These are phyloP conservation scores for Breynia disticha DNA, from an alignment of 441 rosid species.

Conservation along the genomic window DNA sequence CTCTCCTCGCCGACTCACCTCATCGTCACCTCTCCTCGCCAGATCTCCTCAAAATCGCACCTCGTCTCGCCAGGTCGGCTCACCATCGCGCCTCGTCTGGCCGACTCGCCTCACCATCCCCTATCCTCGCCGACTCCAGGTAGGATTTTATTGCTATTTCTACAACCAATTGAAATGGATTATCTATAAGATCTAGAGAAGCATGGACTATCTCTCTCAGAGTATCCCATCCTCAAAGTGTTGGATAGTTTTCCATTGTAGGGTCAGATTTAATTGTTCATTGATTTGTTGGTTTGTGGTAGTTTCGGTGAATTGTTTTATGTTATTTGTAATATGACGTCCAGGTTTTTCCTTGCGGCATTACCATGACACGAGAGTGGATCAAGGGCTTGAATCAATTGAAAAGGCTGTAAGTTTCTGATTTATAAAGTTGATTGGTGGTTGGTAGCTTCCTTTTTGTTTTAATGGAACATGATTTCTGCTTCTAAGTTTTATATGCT, in stretches of 20 bases:
- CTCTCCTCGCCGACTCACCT: too few species aligned
- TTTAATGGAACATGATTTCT: not conserved
- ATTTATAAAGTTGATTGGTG: slow-evolving; percentile 3
- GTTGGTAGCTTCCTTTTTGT: not conserved
- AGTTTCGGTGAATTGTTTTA: too few species aligned
- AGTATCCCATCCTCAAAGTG: slow-evolving; percentile 68
- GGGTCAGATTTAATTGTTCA: slow-evolving; percentile 21
- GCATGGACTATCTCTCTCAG: slow-evolving; percentile 70
- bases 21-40: too few species aligned
- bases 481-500: not conserved
- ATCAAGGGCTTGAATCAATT: slow-evolving; percentile 78
- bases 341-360: slow-evolving; percentile 81
- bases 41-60: too few species aligned
- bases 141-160: slow-evolving; percentile 65
- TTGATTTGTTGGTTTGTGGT: not conserved
- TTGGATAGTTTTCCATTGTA: slow-evolving; percentile 53
- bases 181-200: slow-evolving; percentile 71
- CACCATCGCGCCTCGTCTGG: too few species aligned
- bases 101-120: too few species aligned
- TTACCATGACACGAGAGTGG: slow-evolving; percentile 55
- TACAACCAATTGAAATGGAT: slow-evolving; percentile 81
- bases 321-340: slow-evolving; percentile 17
- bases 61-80: too few species aligned
- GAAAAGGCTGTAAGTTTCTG: slow-evolving; percentile 67
- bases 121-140: too few species aligned